Evolutionary conservation across 1,284 basidiomycete genomes (phyloP).

Genomic region (Leccinum fallax): DNA sequence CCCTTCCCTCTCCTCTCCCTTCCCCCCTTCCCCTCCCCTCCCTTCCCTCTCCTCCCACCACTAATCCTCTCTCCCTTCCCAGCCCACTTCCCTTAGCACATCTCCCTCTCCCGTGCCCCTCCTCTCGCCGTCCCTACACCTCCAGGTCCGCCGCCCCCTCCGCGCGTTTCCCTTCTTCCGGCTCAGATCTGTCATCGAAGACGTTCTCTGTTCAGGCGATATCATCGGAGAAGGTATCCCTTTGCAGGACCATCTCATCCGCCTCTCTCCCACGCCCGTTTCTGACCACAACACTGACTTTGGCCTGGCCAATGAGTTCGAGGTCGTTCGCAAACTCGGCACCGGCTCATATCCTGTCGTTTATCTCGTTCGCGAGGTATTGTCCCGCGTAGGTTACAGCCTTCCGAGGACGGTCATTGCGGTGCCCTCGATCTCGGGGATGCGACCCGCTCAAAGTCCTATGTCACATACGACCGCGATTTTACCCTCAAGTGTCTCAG

Average conservation of each 20-base stretch:
- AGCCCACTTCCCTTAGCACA: slow-evolving; percentile 25
- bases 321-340: slow-evolving; percentile 84
- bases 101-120: slow-evolving; percentile 35
- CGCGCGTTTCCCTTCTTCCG: slow-evolving; percentile 19
- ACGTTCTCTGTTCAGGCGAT: slow-evolving; percentile 71
- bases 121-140: slow-evolving; percentile 34
- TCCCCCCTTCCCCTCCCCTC: slow-evolving; percentile 28
- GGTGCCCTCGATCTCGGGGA: slow-evolving; percentile 65
- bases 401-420: slow-evolving; percentile 63
- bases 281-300: slow-evolving; percentile 38
- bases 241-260: slow-evolving; percentile 65
- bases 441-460: slow-evolving; percentile 37
- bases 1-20: slow-evolving; percentile 31
- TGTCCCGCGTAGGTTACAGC: slow-evolving; percentile 52
- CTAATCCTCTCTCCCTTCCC: slow-evolving; percentile 30
- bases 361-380: slow-evolving; percentile 87
- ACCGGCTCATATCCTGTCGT: slow-evolving; percentile 93
- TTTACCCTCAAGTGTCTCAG: slow-evolving; percentile 97
- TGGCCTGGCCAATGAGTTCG: slow-evolving; percentile 66
- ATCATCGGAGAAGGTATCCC: slow-evolving; percentile 63
- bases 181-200: slow-evolving; percentile 53
- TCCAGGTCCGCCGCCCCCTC: slow-evolving; percentile 24
- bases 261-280: slow-evolving; percentile 49
- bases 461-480: slow-evolving; percentile 74
- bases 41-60: slow-evolving; percentile 23